Evolutionary conservation across 2,329 filamentous ascomycete species (phyloP), one percentile per base, ranked within the genome.

Genomic region (Parastagonospora nodorum): DNA sequence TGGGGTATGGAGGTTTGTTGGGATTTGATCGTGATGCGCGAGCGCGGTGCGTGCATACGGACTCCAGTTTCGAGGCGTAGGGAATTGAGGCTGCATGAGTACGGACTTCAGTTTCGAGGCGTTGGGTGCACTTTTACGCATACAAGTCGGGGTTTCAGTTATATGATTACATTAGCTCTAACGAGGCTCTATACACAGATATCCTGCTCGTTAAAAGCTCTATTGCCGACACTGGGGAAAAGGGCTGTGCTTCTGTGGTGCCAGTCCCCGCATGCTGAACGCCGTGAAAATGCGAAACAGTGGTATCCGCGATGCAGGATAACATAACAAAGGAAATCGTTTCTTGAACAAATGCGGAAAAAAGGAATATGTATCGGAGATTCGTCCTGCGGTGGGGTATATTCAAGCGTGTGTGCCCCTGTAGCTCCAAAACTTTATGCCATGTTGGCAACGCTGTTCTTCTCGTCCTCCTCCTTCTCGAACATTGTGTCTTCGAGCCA

Each of bases 401-500:
- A 16, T 36, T 14, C 3, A 14, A 15, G 30, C 19, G n/a, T 38
- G 30, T 37, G 16, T 41, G 15, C 16, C 11, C n/a, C 8, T 41
- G 8, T 41, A 7, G 15, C 24, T 30, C 12, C 38, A 5, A 30
- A 8, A 30, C n/a, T 30, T 52, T 57, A 70, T 33, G 63, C 67
- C 52, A 65, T 63, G 45, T 57, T 60, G 42, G 61, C 59, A 2
- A 50, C 62, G 42, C 63, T 63, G 42, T 58, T 60, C 58, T 72
- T 71, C 43, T 66, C 68, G 15, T 80, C 75, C 16, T 65, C 69
- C 51, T 80, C 75, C 14, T 59, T 64, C 28, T 78, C 75, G 52
- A 81, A 82, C 61, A 81, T 77, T 51, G 64, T 67, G 45, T 75
- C 75, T 55, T 82, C 80, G 51, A 82, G 56, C 68, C 74, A 77